A percentile compares a stretch with the other conserved stretches of the same genome.
phyloP scores from a whole-genome alignment of 306 rosid species.

The Senna tora region DNA sequence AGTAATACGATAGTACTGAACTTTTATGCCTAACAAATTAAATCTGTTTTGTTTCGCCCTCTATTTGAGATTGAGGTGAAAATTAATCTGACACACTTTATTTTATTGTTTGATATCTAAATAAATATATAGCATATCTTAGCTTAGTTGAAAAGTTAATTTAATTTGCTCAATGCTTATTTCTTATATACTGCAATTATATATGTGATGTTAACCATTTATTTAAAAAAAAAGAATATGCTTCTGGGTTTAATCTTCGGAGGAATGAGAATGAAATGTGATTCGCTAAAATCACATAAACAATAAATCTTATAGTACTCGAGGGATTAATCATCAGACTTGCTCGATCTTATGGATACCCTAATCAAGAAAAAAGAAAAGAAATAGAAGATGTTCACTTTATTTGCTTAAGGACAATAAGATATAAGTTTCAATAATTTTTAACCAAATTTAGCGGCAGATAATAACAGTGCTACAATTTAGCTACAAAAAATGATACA shows the following conservation, averaged over 20 bases:
- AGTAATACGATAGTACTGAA: too few relatives aligned
- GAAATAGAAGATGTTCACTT: conserved; percentile 30
- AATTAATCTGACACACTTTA: too few relatives aligned
- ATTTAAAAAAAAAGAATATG: conserved; percentile 32
- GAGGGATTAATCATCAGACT: too few relatives aligned
- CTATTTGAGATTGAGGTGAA: too few relatives aligned
- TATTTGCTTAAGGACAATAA: conserved; percentile 40
- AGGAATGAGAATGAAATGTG: too few relatives aligned
- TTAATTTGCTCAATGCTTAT: neutral
- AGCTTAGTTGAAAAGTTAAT: neutral
- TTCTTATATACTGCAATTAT: neutral
- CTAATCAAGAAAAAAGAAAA: too few relatives aligned
- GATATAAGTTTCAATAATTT: conserved; percentile 29
- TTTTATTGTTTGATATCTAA: neutral
- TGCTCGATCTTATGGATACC: too few relatives aligned
- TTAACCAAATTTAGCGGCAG: conserved; percentile 25
- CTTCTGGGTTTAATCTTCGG: too few relatives aligned
- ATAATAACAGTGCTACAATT: conserved; percentile 26
- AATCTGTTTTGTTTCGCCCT: too few relatives aligned
- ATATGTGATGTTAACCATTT: neutral
- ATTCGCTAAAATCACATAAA: too few relatives aligned
- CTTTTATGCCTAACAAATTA: too few relatives aligned
- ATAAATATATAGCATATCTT: neutral
- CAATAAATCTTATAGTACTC: too few relatives aligned
- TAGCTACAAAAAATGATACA: neutral